Base-by-base conservation (phyloP, 805 yeast species). In the Torulaspora indica region DNA sequence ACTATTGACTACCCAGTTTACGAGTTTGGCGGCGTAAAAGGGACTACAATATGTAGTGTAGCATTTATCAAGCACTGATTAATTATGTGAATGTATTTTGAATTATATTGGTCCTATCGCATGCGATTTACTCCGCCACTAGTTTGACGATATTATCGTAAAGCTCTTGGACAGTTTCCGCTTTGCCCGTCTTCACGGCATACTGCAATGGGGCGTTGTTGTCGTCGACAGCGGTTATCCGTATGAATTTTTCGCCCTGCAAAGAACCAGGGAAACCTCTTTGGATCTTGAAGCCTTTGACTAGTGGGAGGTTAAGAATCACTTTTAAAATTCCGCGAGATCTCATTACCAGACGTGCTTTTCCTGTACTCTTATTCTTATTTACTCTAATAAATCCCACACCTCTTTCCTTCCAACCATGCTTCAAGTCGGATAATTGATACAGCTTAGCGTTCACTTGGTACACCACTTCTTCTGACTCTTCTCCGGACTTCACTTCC, bases 381-480 rank as follows among this genome's bases (percentile, higher is more conserved):
- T 93, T 91, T 20, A 93, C 75, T 60, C 87, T 95, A n/a, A 93
- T 67, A 4, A 78, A 75, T 2, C 98, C 98, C 33, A 85, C 73
- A 18, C 98, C 98, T 58, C 93, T 78, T 66, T 93, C 98, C 62
- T 87, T 93, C 98, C 98, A 93, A 2, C 96, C 96, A 13, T 75
- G 79, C 7, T 75, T 62, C 3, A 84, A 71, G 29, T 79, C 75
- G 0, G 81, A 69, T 24, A 90, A 69, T 56, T 85, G 85, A 60
- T 90, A 93, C 22, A 93, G 68, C 58, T 90, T 87, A 3, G 95
- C 87, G 38, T 83, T 80, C 30, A 84, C 75, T 35, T 78, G 77
- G 61, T 77, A 86, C 6, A 82, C 59, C 0, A 85, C 77, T 27
- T 71, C 71, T 61, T 93, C 98, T 44, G 78, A 73, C 63, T 93